These are phyloP conservation scores for Geotrichum reessii DNA, from an alignment of 1,139 yeast genomes.

Conservation along the genomic window DNA sequence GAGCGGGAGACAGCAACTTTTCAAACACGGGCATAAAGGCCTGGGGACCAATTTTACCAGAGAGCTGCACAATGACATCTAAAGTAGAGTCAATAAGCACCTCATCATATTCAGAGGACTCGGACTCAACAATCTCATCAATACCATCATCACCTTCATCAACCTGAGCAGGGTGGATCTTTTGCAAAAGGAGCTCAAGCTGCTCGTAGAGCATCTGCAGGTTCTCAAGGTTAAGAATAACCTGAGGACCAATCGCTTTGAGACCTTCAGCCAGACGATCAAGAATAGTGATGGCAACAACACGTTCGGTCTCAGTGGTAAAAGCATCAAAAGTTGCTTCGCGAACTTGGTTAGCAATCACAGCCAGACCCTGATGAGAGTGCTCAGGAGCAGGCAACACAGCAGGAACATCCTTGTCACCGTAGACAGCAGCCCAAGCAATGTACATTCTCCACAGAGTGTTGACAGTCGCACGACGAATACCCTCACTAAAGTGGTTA, in stretches of 20 bases:
- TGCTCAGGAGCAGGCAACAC: constrained; percentile 54
- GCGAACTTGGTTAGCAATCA: constrained; percentile 63
- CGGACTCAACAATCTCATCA: constrained; percentile 48
- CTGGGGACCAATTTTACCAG: constrained; percentile 68
- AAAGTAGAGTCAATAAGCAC: constrained; percentile 77
- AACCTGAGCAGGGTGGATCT: constrained; percentile 77
- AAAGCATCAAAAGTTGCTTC: constrained; percentile 56
- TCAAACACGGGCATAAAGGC: constrained; percentile 70
- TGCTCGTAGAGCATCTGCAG: constrained; percentile 67
- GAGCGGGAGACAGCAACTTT: constrained; percentile 63
- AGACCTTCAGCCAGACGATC: constrained; percentile 70
- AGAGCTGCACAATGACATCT: constrained; percentile 74
- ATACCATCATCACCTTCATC: constrained; percentile 51
- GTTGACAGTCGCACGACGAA: constrained; percentile 80
- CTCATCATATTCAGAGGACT: constrained; percentile 81
- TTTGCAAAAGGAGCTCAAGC: constrained; percentile 64
- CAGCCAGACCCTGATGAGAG: constrained; percentile 42
- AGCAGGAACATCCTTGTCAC: constrained; percentile 51
- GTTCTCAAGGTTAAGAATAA: constrained; percentile 54
- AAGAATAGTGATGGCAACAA: constrained; percentile 73
- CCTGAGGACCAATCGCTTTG: constrained; percentile 63
- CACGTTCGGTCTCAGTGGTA: constrained; percentile 71
- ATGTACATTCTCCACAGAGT: constrained; percentile 78
- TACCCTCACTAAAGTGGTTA: constrained; percentile 77
- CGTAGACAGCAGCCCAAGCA: constrained; percentile 52